Conservation (phyloP, 1,284 basidiomycete species). For the Cutaneotrichosporon sp. region DNA sequence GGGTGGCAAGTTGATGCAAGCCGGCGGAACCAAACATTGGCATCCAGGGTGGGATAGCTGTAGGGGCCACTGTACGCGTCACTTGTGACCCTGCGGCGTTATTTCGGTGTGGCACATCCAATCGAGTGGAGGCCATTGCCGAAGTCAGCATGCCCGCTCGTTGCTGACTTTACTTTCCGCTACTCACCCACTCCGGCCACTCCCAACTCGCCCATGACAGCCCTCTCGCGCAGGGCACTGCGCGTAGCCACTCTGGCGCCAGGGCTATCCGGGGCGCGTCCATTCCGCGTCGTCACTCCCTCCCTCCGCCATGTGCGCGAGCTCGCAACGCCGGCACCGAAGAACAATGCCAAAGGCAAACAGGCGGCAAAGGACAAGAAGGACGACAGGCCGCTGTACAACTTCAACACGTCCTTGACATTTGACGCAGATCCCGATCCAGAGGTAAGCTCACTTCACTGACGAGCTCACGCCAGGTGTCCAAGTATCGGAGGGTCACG, state of each 20-base stretch:
- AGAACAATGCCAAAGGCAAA: not conserved
- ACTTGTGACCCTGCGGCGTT: not conserved
- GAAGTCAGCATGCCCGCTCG: not conserved
- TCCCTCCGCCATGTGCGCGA: not conserved
- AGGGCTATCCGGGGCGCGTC: not conserved
- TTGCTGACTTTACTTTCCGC: not conserved
- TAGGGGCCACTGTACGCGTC: no score
- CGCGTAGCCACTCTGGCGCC: not conserved
- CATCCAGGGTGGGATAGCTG: no score
- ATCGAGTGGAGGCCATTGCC: not conserved
- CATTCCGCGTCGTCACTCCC: not conserved
- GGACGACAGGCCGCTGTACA: conserved; percentile 29
- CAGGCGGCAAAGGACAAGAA: not conserved
- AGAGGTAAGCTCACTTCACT: conserved; percentile 27
- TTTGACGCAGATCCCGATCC: conserved; percentile 40
- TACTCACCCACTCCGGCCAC: not conserved
- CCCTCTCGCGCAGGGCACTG: conserved; percentile 6
- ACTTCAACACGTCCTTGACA: conserved; percentile 45
- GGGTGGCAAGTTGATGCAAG: not conserved
- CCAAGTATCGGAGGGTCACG: conserved; percentile 60
- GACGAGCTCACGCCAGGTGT: conserved; percentile 7
- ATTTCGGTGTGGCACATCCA: conserved; percentile 3
- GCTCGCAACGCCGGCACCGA: not conserved
- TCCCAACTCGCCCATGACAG: not conserved
- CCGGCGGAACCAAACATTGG: conserved; percentile 9